A percentile compares a stretch with the other conserved stretches of the same genome.
phyloP scores from a whole-genome alignment of 345 rosid species.

The Lenwebbia sp. region DNA sequence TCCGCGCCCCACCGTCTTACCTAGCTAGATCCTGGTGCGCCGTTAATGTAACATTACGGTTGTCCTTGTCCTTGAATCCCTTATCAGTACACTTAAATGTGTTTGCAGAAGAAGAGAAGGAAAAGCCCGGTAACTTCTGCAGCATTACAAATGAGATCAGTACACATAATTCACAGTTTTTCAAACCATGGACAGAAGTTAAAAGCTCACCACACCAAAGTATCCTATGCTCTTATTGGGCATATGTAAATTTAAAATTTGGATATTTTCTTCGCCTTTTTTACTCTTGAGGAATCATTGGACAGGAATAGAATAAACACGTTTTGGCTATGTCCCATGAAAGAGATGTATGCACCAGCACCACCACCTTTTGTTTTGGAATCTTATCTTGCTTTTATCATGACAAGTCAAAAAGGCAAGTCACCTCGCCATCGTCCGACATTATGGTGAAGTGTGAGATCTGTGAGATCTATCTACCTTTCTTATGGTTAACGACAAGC shows the following conservation, averaged over 20 bases:
- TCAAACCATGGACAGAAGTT: neutral
- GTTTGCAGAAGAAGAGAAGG: neutral
- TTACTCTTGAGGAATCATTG: neutral
- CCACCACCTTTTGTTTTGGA: neutral
- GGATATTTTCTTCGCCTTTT: neutral
- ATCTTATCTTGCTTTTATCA: neutral
- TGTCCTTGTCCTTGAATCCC: neutral
- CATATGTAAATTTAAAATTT: neutral
- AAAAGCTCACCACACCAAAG: neutral
- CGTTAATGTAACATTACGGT: accelerated
- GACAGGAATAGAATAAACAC: neutral
- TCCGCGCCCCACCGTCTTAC: neutral
- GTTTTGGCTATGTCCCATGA: neutral
- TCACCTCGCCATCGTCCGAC: neutral
- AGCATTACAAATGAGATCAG: neutral
- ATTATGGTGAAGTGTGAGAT: neutral
- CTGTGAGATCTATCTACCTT: neutral
- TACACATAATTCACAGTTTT: neutral
- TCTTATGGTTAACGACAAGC: neutral
- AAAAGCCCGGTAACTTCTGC: neutral
- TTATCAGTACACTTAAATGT: neutral
- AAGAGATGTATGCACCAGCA: neutral
- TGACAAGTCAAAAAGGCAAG: neutral
- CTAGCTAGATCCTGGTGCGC: neutral
- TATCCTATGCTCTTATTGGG: too few species aligned